Conservation (phyloP, 805 yeast species). For the Hanseniaspora pseudoguilliermondii region DNA sequence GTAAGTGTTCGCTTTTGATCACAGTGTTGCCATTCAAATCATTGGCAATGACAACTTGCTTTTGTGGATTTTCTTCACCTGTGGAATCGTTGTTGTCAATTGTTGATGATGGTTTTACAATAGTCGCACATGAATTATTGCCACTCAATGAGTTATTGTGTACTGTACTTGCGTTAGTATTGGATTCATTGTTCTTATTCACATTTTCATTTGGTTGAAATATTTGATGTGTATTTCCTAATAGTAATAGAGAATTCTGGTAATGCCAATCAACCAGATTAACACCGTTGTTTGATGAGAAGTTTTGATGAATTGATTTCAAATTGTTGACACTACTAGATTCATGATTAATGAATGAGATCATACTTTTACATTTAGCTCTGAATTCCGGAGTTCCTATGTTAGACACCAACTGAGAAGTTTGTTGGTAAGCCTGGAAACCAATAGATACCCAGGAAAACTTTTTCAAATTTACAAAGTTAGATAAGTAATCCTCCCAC, state of each 20-base stretch:
- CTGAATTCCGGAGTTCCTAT: conserved; percentile 12
- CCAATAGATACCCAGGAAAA: conserved; percentile 79
- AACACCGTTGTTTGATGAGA: conserved; percentile 2
- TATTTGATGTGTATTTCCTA: conserved; percentile 6
- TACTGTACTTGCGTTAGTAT: background rate
- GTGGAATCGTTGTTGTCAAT: background rate
- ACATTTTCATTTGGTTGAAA: conserved; percentile 1
- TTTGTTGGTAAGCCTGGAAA: conserved; percentile 32
- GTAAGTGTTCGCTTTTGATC: conserved; percentile 3
- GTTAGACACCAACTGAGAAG: conserved; percentile 8
- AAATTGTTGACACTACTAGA: conserved; percentile 3
- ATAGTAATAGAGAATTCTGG: conserved; percentile 1
- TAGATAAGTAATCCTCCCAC: conserved; percentile 84
- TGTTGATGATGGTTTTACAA: background rate
- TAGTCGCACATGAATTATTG: background rate
- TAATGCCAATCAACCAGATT: conserved; percentile 12
- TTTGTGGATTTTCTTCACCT: background rate
- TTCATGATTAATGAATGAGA: conserved; percentile 10
- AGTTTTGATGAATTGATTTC: conserved; percentile 12
- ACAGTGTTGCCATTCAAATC: background rate
- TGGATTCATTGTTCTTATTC: background rate
- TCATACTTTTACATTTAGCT: conserved; percentile 7
- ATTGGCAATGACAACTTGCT: background rate
- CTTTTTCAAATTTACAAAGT: conserved; percentile 51
- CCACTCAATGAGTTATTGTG: background rate